A percentile compares a stretch with the other conserved stretches of the same genome.
Conservation (phyloP, 2,329 filamentous ascomycete genomes). For the Neonectria punicea region DNA sequence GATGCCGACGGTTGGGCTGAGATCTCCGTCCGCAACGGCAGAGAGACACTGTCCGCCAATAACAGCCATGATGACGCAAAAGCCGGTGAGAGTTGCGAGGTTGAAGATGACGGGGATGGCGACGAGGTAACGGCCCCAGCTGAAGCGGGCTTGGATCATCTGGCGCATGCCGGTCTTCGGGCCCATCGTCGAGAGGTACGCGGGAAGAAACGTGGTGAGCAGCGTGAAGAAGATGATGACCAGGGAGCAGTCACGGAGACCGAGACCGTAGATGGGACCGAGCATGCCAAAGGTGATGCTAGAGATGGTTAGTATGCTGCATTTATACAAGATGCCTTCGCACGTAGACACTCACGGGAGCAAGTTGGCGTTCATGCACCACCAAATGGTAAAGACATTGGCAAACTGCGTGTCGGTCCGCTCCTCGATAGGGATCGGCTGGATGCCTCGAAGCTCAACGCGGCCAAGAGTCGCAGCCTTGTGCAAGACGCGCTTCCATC, state of each 20-base stretch:
- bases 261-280: constrained; percentile 54
- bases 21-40: constrained; percentile 48
- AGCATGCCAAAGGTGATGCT: constrained; percentile 57
- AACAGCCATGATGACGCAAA: constrained; percentile 58
- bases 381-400: constrained; percentile 47
- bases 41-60: constrained; percentile 57
- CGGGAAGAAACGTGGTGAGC: constrained; percentile 51
- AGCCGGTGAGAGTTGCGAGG: constrained; percentile 59
- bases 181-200: constrained; percentile 55
- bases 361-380: constrained; percentile 46
- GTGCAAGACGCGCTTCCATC: constrained; percentile 8
- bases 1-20: constrained; percentile 59
- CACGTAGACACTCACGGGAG: constrained; percentile 40
- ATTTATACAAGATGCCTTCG: too few relatives aligned
- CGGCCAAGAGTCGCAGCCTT: constrained; percentile 23
- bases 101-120: constrained; percentile 52
- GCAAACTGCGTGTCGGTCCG: constrained; percentile 45
- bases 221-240: constrained; percentile 60
- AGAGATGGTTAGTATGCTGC: constrained; percentile 13
- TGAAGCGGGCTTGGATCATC: constrained; percentile 57
- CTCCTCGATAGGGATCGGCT: constrained; percentile 45
- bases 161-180: constrained; percentile 59
- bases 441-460: constrained; percentile 45
- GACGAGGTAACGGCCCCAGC: constrained; percentile 37
- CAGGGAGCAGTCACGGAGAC: constrained; percentile 54